A percentile compares a stretch with the other conserved stretches of the same genome.
These are phyloP conservation scores for Phyllosticta ampelicida DNA, from an alignment of 2,329 filamentous ascomycete species.

Conservation along the genomic window DNA sequence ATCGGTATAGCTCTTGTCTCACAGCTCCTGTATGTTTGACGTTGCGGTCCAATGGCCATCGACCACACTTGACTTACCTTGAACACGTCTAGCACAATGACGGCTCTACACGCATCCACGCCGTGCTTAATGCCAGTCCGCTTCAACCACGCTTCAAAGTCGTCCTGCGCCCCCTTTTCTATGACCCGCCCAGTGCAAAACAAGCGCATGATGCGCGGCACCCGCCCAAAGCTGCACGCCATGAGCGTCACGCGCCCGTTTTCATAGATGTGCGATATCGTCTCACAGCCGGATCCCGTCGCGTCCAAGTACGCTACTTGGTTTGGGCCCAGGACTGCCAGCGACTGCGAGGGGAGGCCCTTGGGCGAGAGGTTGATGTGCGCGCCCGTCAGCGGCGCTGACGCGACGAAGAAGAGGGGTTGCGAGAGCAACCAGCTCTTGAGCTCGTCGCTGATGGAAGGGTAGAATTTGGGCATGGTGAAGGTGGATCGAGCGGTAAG, in stretches of 20 bases:
- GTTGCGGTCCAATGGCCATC: background rate
- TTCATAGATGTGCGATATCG: slow-evolving; percentile 64
- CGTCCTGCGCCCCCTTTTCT: slow-evolving; percentile 43
- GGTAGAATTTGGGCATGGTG: slow-evolving; percentile 49
- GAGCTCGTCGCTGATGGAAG: slow-evolving; percentile 45
- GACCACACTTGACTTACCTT: slow-evolving; percentile 31
- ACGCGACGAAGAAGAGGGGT: slow-evolving; percentile 65
- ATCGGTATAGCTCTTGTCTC: background rate
- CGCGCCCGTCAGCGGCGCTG: slow-evolving; percentile 53
- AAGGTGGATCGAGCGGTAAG: background rate
- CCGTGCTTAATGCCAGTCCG: slow-evolving; percentile 36
- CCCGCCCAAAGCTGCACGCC: slow-evolving; percentile 55
- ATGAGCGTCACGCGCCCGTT: slow-evolving; percentile 66
- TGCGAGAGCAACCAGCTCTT: slow-evolving; percentile 55
- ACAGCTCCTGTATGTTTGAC: background rate
- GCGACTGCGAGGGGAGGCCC: slow-evolving; percentile 52
- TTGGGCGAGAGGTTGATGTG: slow-evolving; percentile 74
- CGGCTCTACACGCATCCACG: slow-evolving; percentile 38
- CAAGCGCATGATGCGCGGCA: slow-evolving; percentile 52
- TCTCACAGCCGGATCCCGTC: slow-evolving; percentile 66
- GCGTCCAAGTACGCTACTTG: slow-evolving; percentile 61
- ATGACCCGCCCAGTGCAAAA: slow-evolving; percentile 51
- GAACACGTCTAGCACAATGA: slow-evolving; percentile 52
- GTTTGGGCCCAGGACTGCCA: slow-evolving; percentile 49
- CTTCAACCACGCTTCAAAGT: slow-evolving; percentile 23